Conservation (phyloP, 2,329 filamentous ascomycete species). For the Grosmannia clavigera region DNA sequence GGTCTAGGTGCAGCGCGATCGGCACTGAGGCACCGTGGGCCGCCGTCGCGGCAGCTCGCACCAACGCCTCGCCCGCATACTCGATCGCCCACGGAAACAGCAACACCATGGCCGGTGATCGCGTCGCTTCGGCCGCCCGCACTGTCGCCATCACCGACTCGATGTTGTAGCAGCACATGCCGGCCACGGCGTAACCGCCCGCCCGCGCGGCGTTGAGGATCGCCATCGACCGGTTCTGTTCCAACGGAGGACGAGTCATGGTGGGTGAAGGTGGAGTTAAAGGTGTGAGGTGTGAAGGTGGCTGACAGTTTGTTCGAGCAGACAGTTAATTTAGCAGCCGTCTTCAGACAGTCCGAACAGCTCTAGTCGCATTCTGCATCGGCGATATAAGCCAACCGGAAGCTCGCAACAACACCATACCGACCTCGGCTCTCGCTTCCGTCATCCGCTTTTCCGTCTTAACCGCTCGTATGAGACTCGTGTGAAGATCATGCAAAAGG, state of each 20-base stretch:
- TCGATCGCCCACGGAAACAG: conserved; percentile 61
- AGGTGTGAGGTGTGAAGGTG: background rate
- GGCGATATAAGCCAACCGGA: too few species aligned
- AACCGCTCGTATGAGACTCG: too few species aligned
- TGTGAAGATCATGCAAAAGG: too few species aligned
- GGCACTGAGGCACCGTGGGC: conserved; percentile 43
- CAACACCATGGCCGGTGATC: conserved; percentile 54
- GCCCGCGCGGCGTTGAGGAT: conserved; percentile 48
- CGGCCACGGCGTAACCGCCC: conserved; percentile 4
- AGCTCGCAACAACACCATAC: too few species aligned
- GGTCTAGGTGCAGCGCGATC: conserved; percentile 52
- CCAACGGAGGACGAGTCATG: background rate
- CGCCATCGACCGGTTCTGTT: conserved; percentile 21
- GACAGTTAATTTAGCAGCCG: too few species aligned
- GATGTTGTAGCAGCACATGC: conserved; percentile 47
- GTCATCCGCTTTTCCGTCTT: too few species aligned
- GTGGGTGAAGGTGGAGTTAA: background rate
- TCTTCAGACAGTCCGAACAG: too few species aligned
- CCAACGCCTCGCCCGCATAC: conserved; percentile 42
- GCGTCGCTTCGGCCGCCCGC: conserved; percentile 53
- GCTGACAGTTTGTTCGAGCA: background rate
- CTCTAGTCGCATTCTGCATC: too few species aligned
- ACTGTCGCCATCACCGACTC: conserved; percentile 58
- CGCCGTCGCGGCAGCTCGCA: conserved; percentile 42
- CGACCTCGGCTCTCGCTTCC: too few species aligned